A percentile compares a stretch with the other conserved stretches of the same genome.
phyloP scores from a whole-genome alignment of 495 filamentous ascomycete genomes.

The Daldinia concentrica region DNA sequence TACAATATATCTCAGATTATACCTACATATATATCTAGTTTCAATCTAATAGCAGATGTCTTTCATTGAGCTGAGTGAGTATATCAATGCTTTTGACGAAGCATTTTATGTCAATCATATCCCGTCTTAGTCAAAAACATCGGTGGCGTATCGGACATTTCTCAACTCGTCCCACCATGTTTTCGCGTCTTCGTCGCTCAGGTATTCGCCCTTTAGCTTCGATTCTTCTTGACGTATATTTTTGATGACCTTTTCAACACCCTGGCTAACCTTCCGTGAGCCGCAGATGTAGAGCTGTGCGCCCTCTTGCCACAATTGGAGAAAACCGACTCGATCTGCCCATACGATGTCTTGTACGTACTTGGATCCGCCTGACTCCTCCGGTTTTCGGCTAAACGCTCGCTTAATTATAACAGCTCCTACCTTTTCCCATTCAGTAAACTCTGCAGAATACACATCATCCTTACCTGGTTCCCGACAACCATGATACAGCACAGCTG shows the following conservation, averaged over 20 bases:
- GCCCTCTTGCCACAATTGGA: slow-evolving; percentile 57
- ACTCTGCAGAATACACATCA: slow-evolving; percentile 62
- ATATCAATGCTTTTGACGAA: neutral
- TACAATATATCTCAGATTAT: slow-evolving; percentile 27
- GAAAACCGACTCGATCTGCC: slow-evolving; percentile 59
- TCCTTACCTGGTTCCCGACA: slow-evolving; percentile 64
- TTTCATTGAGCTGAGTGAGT: neutral
- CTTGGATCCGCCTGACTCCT: slow-evolving; percentile 42
- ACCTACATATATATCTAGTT: neutral
- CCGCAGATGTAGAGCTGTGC: slow-evolving; percentile 72
- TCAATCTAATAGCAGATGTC: neutral
- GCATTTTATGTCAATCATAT: too few species aligned
- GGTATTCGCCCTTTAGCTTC: slow-evolving; percentile 21
- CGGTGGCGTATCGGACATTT: slow-evolving; percentile 68
- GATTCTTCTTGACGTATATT: slow-evolving; percentile 61
- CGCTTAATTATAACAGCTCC: slow-evolving; percentile 64
- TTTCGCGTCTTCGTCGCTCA: slow-evolving; percentile 54
- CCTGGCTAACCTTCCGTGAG: slow-evolving; percentile 41
- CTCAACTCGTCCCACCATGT: slow-evolving; percentile 62
- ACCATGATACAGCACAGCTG: slow-evolving; percentile 64
- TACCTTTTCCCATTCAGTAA: slow-evolving; percentile 59
- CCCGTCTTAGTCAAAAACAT: slow-evolving; percentile 63
- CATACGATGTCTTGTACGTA: slow-evolving; percentile 70
- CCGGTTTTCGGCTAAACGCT: slow-evolving; percentile 52
- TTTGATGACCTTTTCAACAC: slow-evolving; percentile 57